These are phyloP conservation scores for Centrapalus pauciflorus DNA, from an alignment of 129 eudicot genomes.

Conservation along the genomic window DNA sequence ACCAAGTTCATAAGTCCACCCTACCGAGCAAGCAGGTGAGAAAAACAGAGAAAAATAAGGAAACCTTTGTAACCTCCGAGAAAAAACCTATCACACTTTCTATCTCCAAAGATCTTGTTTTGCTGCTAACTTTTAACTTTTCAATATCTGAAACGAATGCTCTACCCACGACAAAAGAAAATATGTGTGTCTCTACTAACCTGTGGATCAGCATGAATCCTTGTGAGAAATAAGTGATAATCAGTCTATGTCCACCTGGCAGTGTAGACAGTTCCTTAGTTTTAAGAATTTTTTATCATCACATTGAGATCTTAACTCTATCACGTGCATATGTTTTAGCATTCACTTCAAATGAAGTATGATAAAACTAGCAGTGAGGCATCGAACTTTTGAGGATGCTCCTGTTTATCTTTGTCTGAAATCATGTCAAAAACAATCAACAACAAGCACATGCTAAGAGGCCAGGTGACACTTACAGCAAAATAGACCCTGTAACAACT, in stretches of 20 bases:
- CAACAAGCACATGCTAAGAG: not conserved
- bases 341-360: too few species aligned
- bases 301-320: not conserved
- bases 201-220: constrained; percentile 39
- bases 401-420: not conserved
- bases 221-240: constrained; percentile 3
- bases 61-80: constrained; percentile 79
- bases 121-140: constrained; percentile 79
- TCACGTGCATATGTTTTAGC: too few species aligned
- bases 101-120: constrained; percentile 73
- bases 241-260: too few species aligned
- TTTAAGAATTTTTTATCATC: too few species aligned
- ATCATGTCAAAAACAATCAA: not conserved
- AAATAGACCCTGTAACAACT: not conserved
- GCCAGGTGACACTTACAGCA: not conserved
- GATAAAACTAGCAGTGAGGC: not conserved
- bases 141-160: constrained; percentile 94
- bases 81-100: constrained; percentile 65
- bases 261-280: too few species aligned
- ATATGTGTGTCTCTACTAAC: constrained; percentile 98
- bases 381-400: not conserved
- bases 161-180: constrained; percentile 97
- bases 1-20: constrained; percentile 1
- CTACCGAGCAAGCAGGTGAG: not conserved
- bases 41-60: not conserved